Evolutionary conservation across 495 filamentous ascomycete species (phyloP), one percentile per base, ranked within the genome.

Genomic region (Articulospora tetracladia): DNA sequence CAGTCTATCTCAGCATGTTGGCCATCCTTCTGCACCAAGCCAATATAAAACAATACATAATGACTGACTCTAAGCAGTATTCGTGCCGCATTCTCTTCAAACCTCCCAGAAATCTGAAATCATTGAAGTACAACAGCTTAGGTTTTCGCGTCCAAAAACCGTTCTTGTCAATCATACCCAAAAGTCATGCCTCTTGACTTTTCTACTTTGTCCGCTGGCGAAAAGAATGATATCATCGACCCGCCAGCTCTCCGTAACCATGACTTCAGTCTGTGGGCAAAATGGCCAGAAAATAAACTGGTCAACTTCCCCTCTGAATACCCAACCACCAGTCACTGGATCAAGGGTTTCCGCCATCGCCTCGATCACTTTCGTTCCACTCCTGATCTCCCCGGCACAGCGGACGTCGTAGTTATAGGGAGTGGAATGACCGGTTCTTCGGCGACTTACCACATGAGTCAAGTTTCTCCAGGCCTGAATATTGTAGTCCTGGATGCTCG

Each of bases 401-500:
- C 30, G 30, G 30, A 34, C 7, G 30, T 34, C 15, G 30, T 34
- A 6, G 30, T 34, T 6, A 34, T 34, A 6, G 30, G 30, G 30
- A 34, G 30, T 34, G 30, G 30, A 15, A 34, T 34, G 30, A 34
- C 30, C 15, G 30, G 30, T 15, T 34, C 30, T 34, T 34, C 30
- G 15, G 30, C 30, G 15, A 34, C 30, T 15, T 34, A 34, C 30
- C 30, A 34, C 30, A 6, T 34, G 30, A 34, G 7, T 34, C 30
- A 34, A 34, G 30, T 15, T 15, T 34, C 30, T 34, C 30, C 30
- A 34, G 30, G 15, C 15, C 30, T 34, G 15, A 15, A 34, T 7
- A 19, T 84, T 11, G 68, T 83, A 1, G 79, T 85, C 74, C 69
- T 85, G 10, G 83, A 86, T 59, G 83, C 82, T 3, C 72, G 83